Evolutionary conservation across 2,329 filamentous ascomycete genomes (phyloP), one percentile per base, ranked within the genome.

Genomic region (Ceratocystis colombiana): DNA sequence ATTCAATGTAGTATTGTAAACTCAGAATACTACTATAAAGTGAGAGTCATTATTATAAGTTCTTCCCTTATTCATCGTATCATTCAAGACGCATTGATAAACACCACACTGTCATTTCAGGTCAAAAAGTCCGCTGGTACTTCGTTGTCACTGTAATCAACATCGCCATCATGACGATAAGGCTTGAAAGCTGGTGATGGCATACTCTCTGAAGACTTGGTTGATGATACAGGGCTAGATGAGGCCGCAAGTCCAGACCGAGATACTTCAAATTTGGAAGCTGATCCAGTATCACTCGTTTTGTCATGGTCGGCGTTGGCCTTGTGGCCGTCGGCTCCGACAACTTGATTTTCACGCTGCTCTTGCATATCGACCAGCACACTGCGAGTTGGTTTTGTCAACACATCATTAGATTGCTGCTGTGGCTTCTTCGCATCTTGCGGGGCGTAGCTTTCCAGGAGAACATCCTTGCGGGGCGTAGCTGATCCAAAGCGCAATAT

Each of bases 401-500:
- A 25, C 12, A 57, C 53, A n/a, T 57, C 53, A 17, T 57, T 2
- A 28, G 17, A 46, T 28, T 33, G 46, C 41, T 20, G 45, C 59
- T 44, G 61, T 62, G 64, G 45, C 3, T 41, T 41, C 37, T 41
- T 41, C 10, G 10, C 10, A 41, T 41, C 10, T 41, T 41, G 37
- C 37, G 10, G 10, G 10, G 2, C 10, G 10, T 41, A 41, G 37
- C 41, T 63, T 28, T 28, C 20, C 41, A 1, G 22, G 45, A 61
- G 22, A 61, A 20, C 65, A 7, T 65, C 12, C 8, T 4, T 44
- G 28, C 7, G 68, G 0, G 73, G 71, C 1, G 70, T 70, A 3
- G 71, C 72, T 44, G 79, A 70, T 3, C 74, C 75, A 5, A 71
- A 73, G 6, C 71, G 72, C n/a, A 89, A 75, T 53, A 89, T 77